phyloP scores from a whole-genome alignment of 495 filamentous ascomycete genomes.

The Evansstolkia leycettana region DNA sequence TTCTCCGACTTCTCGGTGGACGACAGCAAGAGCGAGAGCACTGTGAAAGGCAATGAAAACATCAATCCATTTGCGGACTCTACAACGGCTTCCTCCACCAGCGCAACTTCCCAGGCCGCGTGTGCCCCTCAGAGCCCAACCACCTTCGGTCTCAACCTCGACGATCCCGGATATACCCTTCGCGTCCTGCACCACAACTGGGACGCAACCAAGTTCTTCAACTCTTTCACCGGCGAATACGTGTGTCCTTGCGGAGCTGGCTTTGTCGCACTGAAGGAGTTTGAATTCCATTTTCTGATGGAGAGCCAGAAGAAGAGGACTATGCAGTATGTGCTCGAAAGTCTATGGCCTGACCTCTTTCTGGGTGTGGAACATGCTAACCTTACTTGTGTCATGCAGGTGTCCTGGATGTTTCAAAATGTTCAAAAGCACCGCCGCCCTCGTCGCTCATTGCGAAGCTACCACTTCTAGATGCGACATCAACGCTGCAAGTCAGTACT shows the following conservation, averaged over 20 bases:
- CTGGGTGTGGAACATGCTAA: not conserved
- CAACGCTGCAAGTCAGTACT: conserved; percentile 17
- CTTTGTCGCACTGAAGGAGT: conserved; percentile 4
- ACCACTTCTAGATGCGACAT: conserved; percentile 29
- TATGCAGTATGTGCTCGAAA: conserved; percentile 8
- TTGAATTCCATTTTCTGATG: conserved; percentile 13
- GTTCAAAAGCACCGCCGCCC: conserved; percentile 28
- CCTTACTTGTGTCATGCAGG: conserved; percentile 1
- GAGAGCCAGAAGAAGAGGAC: conserved; percentile 5
- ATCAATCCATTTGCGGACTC: not conserved
- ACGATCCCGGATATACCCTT: conserved; percentile 4
- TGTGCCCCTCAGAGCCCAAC: not conserved
- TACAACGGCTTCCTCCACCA: not conserved
- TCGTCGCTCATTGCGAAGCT: conserved; percentile 40
- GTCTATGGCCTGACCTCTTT: too few species aligned
- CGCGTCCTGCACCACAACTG: conserved; percentile 8
- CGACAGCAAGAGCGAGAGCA: not conserved
- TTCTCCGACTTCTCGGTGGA: conserved; percentile 1
- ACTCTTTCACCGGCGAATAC: conserved; percentile 9
- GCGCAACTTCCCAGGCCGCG: not conserved
- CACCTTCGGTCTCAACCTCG: not conserved
- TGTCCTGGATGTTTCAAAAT: conserved; percentile 33
- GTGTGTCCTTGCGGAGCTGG: conserved; percentile 13
- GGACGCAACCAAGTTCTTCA: conserved; percentile 14
- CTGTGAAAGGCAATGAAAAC: conserved; percentile 2